Evolutionary conservation across 208 protist genomes (phyloP), one percentile per base, ranked within the genome.

Genomic region (Vickermania ingenoplastis): DNA sequence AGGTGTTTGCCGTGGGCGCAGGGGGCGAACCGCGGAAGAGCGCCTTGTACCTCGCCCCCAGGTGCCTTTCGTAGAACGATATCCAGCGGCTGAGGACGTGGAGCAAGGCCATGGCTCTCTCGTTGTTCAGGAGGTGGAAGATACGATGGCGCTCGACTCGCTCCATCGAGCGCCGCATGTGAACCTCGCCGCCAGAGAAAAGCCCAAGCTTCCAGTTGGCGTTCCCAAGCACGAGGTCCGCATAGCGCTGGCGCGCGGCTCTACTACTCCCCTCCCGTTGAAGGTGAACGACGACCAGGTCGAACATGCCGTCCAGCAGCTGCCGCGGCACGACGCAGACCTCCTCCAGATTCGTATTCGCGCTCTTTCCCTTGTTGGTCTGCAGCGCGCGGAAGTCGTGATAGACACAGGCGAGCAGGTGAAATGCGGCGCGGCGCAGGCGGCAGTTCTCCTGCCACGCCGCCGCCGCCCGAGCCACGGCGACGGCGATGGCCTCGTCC

Each of bases 131-230:
- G 3, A 94, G 30, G 66, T 91, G 83, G 14, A 57, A 57, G 53
- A 94, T 83, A 30, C 79, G 75, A 57, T 86, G 82, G 26, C 86
- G 86, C 57, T 94, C 83, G 25, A 91, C 76, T 26, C 79, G 69
- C 70, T 89, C 86, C 65, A 91, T 79, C 17, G 83, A 85, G 2
- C 83, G 83, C 3, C 86, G 86, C 83, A 91, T 91, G 71, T 94
- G 86, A 50, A 94, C 83, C 71, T 94, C 83, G 3, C 83, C 83
- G 53, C 71, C 83, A 0, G 86, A 89, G 65, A 87, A 94, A 1
- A 94, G 68, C 7, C 86, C 86, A 14, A 94, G 52, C 66, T 86
- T 89, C 83, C 86, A 94, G 67, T 94, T 91, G 0, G 78, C 81
- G 24, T 71, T 89, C 1, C 86, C 86, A 63, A 89, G 73, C 2